Conservation (phyloP, 257 asterid genomes). For the Primulina tabacum region DNA sequence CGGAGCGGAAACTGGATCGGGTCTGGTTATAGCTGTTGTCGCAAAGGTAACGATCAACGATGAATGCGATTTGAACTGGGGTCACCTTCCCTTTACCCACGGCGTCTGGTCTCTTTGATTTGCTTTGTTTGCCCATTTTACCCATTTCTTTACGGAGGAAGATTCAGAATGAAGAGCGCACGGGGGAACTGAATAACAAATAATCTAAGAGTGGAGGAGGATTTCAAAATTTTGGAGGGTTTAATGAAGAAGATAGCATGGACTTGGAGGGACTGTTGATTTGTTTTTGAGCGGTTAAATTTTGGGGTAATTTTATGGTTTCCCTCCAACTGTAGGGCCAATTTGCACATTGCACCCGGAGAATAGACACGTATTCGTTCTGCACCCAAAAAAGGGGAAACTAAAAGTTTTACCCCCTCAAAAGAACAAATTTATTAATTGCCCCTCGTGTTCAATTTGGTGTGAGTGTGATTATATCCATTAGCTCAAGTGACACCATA, state of each 20-base stretch:
- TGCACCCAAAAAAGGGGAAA: too few species aligned
- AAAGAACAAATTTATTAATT: too few species aligned
- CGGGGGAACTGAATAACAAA: constrained; percentile 2
- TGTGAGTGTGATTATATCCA: too few species aligned
- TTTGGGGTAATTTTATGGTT: neutral
- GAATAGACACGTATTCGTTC: too few species aligned
- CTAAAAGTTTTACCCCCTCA: too few species aligned
- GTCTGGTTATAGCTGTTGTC: constrained; percentile 57
- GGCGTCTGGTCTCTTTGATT: constrained; percentile 46
- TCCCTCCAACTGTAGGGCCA: neutral
- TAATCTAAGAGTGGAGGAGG: constrained; percentile 26
- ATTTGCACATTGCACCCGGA: too few species aligned
- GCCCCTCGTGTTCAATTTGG: too few species aligned
- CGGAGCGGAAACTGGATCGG: constrained; percentile 69
- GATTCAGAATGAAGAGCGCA: constrained; percentile 16
- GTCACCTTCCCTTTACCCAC: constrained; percentile 85
- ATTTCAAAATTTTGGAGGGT: constrained; percentile 26
- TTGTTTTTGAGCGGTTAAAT: constrained; percentile 31
- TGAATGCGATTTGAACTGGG: constrained; percentile 79
- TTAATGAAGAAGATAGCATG: constrained; percentile 2
- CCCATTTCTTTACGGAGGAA: neutral
- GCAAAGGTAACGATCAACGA: constrained; percentile 86
- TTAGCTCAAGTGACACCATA: too few species aligned
- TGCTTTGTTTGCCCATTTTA: constrained; percentile 63
- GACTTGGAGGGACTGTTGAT: neutral